phyloP scores from a whole-genome alignment of 805 yeast species.

The Lipomyces mesembrius region DNA sequence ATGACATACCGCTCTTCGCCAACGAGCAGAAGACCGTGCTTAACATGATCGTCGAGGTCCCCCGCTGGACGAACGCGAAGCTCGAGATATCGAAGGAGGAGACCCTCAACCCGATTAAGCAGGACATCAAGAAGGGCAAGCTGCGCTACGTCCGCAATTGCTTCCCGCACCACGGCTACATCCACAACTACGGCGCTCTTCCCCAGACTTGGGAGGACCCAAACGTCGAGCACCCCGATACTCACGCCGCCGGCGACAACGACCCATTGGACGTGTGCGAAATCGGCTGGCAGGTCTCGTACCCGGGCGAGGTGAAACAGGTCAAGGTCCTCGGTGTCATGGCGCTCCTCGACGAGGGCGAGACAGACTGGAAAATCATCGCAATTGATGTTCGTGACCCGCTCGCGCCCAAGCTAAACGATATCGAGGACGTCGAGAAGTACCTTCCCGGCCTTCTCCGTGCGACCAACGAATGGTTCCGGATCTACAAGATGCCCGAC shows the following conservation, averaged over 20 bases:
- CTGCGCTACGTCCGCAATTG: conserved; percentile 88
- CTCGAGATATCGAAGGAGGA: conserved; percentile 75
- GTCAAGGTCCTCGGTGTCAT: conserved; percentile 93
- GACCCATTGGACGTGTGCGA: conserved; percentile 96
- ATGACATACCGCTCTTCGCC: conserved; percentile 89
- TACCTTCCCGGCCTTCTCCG: conserved; percentile 91
- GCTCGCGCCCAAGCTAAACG: conserved; percentile 81
- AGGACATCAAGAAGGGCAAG: conserved; percentile 95
- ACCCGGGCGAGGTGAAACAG: conserved; percentile 74
- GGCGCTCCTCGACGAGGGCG: conserved; percentile 97
- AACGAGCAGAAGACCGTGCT: conserved; percentile 87
- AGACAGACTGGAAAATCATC: conserved; percentile 95
- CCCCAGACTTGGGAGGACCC: conserved; percentile 99
- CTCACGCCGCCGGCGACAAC: conserved; percentile 76
- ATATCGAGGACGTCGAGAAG: conserved; percentile 86
- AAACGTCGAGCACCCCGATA: conserved; percentile 53
- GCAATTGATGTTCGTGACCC: conserved; percentile 89
- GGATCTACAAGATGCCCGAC: conserved; percentile 96
- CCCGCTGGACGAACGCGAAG: conserved; percentile 98
- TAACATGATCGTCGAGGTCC: conserved; percentile 94
- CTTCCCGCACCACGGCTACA: conserved; percentile 98
- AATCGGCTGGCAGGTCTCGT: conserved; percentile 66
- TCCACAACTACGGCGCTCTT: conserved; percentile 95
- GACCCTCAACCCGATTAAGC: conserved; percentile 88
- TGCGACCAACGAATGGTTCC: conserved; percentile 97